Conservation (phyloP, 73 alveolate species). For the Paramecium sexaurelia region DNA sequence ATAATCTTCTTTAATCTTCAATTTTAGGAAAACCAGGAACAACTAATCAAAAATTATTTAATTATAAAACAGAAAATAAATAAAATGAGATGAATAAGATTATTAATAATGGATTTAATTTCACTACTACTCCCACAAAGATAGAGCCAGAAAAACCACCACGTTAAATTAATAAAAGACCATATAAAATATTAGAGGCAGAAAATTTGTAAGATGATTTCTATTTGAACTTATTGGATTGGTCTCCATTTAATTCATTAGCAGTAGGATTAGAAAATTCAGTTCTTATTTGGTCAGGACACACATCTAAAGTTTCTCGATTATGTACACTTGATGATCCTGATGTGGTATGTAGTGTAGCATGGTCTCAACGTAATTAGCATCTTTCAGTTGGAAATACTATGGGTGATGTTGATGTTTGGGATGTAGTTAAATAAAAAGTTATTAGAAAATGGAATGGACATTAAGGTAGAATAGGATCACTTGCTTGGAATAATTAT, state of each 20-base stretch:
- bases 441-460: slow-evolving; percentile 76
- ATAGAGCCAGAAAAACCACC: slow-evolving; percentile 60
- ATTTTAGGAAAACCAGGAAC: slow-evolving; percentile 38
- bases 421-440: slow-evolving; percentile 76
- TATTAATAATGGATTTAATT: slow-evolving; percentile 18
- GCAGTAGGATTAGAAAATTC: slow-evolving; percentile 87
- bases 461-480: slow-evolving; percentile 93
- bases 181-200: slow-evolving; percentile 84
- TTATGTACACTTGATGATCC: slow-evolving; percentile 60
- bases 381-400: slow-evolving; percentile 83
- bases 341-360: slow-evolving; percentile 83
- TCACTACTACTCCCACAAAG: not conserved
- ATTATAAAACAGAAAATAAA: slow-evolving; percentile 42
- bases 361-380: slow-evolving; percentile 76
- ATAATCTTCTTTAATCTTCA: slow-evolving; percentile 4
- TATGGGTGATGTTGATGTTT: slow-evolving; percentile 76
- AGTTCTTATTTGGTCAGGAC: slow-evolving; percentile 82
- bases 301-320: slow-evolving; percentile 51
- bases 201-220: slow-evolving; percentile 85
- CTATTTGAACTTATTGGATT: slow-evolving; percentile 82
- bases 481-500: slow-evolving; percentile 89
- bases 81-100: slow-evolving; percentile 17
- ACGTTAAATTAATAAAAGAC: slow-evolving; percentile 77
- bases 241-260: slow-evolving; percentile 83
- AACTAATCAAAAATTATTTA: not conserved